Percentiles rank a stretch among this genome's conserved stretches.
phyloP scores from a whole-genome alignment of 2,329 filamentous ascomycete genomes.

The Colletotrichum viniferum region DNA sequence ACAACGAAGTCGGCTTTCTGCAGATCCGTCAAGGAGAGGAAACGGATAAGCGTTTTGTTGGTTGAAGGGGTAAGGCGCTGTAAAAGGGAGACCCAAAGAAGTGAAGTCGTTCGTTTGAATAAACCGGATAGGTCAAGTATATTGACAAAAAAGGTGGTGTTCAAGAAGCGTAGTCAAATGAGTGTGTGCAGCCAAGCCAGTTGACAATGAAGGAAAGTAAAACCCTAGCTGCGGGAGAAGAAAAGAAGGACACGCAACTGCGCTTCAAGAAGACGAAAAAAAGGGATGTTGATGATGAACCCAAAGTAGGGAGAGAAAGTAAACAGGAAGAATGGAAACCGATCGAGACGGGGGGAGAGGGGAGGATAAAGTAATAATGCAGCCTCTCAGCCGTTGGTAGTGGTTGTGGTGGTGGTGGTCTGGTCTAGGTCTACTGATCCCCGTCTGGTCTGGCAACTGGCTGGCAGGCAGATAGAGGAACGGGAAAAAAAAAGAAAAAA shows the following conservation, averaged over 20 bases:
- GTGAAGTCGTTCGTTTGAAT: slow-evolving; percentile 21
- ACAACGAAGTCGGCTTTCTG: slow-evolving; percentile 21
- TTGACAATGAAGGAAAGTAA: slow-evolving; percentile 50
- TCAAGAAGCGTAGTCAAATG: slow-evolving; percentile 53
- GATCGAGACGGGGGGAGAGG: slow-evolving; percentile 17
- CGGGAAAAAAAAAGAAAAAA: not conserved
- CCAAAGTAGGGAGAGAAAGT: slow-evolving; percentile 30
- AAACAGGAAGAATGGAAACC: slow-evolving; percentile 26
- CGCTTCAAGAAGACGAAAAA: slow-evolving; percentile 45
- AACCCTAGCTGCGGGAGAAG: slow-evolving; percentile 45
- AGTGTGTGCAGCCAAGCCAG: slow-evolving; percentile 64
- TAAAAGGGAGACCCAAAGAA: slow-evolving; percentile 17
- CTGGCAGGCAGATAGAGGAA: not conserved
- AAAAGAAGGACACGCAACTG: slow-evolving; percentile 39
- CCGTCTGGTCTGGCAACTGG: slow-evolving; percentile 7
- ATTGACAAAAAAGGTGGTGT: slow-evolving; percentile 31
- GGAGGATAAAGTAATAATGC: slow-evolving; percentile 30
- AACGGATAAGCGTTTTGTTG: slow-evolving; percentile 7
- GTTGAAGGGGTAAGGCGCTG: not conserved
- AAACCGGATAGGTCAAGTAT: slow-evolving; percentile 25
- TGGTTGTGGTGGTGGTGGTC: not conserved
- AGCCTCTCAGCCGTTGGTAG: slow-evolving; percentile 25
- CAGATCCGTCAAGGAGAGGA: slow-evolving; percentile 19
- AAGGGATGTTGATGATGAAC: slow-evolving; percentile 31
- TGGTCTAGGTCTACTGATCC: not conserved